Evolutionary conservation across 164 flowering plant species (phyloP).

Genomic region (grape (Vitis vinifera)): DNA sequence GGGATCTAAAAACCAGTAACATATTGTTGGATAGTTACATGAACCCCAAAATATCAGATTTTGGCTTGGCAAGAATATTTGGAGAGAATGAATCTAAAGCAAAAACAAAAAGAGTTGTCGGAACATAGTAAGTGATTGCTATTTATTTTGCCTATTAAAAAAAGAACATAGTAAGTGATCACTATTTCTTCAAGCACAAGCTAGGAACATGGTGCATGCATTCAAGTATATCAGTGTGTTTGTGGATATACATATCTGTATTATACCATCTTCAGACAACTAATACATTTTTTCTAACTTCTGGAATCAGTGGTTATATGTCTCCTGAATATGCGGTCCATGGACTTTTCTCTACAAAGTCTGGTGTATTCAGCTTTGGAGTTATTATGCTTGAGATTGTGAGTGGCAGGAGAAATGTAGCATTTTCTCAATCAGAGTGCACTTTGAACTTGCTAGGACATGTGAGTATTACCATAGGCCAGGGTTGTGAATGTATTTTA

Average conservation of each 20-base stretch:
- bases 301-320: slow-evolving; percentile 14
- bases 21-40: slow-evolving; percentile 5
- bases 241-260: no score
- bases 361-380: slow-evolving; percentile 16
- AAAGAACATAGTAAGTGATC: neutral
- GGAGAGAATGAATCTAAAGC: neutral
- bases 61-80: slow-evolving; percentile 13
- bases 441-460: slow-evolving; percentile 1
- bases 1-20: slow-evolving; percentile 10
- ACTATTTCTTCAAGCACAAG: neutral
- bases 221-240: no score
- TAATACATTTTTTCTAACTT: neutral
- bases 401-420: slow-evolving; percentile 3
- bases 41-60: slow-evolving; percentile 16
- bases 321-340: slow-evolving; percentile 17
- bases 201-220: no score
- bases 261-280: no score
- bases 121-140: slow-evolving; percentile 8
- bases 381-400: slow-evolving; percentile 11
- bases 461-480: slow-evolving; percentile 3
- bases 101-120: slow-evolving; percentile 5
- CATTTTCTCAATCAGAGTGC: neutral
- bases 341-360: slow-evolving; percentile 10
- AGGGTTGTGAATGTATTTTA: no score
- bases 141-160: neutral